Base-by-base conservation (phyloP, 2,329 filamentous ascomycete species). In the Fonsecaea nubica region DNA sequence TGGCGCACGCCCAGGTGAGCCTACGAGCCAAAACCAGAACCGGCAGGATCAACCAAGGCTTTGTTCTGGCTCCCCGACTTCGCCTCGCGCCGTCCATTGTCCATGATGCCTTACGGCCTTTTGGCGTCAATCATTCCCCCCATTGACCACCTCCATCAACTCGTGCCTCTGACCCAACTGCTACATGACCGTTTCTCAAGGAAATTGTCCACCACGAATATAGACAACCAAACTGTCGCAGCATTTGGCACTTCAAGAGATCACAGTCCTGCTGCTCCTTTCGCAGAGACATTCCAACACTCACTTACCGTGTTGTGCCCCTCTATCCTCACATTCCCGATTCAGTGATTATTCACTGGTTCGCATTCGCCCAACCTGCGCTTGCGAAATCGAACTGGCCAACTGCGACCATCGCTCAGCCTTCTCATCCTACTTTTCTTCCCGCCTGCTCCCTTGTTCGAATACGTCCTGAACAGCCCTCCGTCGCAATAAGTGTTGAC, bases 101-200 rank as follows among this genome's bases (percentile, higher is more conserved):
- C 40, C 40, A n/a, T 7, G 13, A 4, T 50, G 45, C 45, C 45
- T 50, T 50, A 25, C 21, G 21, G 45, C 45, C n/a, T 10, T 30
- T 25, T 50, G 45, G 45, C 45, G 45, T 50, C 45, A 50, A 50
- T 50, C 45, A 50, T 50, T 30, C 45, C 45, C 45, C 45, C 45
- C 45, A 50, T 50, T 50, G 45, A 50, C 18, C 9, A 50, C 45
- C 21, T 25, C 45, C 45, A 25, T 30, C 45, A 25, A 13, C 45
- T 45, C 15, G 15, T 45, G 9, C 45, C 9, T 12, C 42, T 48
- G 38, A 45, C 15, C 40, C 40, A 45, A 50, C 45, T 25, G 25
- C 18, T 18, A 25, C 45, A 6, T 50, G 21, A 32, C 30, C 3
- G 30, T 12, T 50, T 50, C 45, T 50, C 45, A 21, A 50, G 45